Conservation (phyloP, 2,329 filamentous ascomycete species). For the Pseudogymnoascus sp. region DNA sequence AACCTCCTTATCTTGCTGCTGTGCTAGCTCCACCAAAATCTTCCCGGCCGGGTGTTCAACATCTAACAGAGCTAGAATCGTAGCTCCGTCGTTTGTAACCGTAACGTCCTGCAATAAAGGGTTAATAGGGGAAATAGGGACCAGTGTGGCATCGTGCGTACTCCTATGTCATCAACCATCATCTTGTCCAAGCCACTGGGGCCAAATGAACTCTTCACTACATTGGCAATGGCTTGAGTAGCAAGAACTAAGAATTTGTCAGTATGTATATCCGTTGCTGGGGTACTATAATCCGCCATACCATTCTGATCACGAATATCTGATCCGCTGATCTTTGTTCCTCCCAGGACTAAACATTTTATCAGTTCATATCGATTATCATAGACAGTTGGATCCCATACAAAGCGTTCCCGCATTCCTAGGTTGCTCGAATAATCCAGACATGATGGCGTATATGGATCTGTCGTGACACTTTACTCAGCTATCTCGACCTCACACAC, state of each 20-base stretch:
- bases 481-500: constrained; percentile 13
- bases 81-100: constrained; percentile 97
- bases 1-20: constrained; percentile 98
- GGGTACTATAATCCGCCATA: constrained; percentile 33
- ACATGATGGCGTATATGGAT: constrained; percentile 48
- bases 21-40: constrained; percentile 93
- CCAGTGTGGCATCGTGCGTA: constrained; percentile 36
- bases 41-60: constrained; percentile 97
- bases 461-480: constrained; percentile 17
- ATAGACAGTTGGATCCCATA: constrained; percentile 33
- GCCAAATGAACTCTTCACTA: constrained; percentile 97
- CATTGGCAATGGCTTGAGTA: constrained; percentile 95
- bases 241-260: constrained; percentile 58
- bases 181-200: constrained; percentile 98
- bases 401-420: constrained; percentile 86
- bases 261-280: constrained; percentile 14
- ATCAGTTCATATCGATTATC: constrained; percentile 28
- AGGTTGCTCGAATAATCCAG: constrained; percentile 91
- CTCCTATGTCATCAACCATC: constrained; percentile 99
- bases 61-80: constrained; percentile 88
- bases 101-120: constrained; percentile 69
- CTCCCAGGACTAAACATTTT: constrained; percentile 63
- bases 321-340: constrained; percentile 91
- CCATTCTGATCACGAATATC: constrained; percentile 97
- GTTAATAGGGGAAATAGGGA: constrained; percentile 19